Percentiles rank a stretch among this genome's conserved stretches.
phyloP scores from a whole-genome alignment of 257 asterid species.

The Solanum raphanifolium region DNA sequence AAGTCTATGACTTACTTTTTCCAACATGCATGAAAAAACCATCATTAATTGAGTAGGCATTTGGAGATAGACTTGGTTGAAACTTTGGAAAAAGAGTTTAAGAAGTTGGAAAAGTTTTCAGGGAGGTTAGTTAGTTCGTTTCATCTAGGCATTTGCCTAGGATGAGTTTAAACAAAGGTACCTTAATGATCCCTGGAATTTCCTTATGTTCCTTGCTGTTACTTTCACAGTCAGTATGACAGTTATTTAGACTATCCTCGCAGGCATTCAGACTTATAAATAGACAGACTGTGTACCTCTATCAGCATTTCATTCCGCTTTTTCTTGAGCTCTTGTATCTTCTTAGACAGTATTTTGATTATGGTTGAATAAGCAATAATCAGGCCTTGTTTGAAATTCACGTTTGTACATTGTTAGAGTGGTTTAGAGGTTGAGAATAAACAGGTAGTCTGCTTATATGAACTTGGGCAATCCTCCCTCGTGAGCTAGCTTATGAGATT shows the following conservation, averaged over 20 bases:
- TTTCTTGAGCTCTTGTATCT: not conserved
- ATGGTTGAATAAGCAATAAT: not conserved
- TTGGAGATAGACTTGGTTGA: too few species aligned
- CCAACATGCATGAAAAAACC: too few species aligned
- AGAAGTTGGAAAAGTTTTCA: too few species aligned
- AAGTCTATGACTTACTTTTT: not conserved
- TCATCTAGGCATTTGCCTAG: not conserved
- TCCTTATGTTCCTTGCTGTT: not conserved
- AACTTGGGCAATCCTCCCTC: too few species aligned
- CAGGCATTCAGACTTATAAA: not conserved
- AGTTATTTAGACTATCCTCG: not conserved
- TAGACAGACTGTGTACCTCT: not conserved
- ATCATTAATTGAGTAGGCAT: too few species aligned
- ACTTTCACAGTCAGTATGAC: not conserved
- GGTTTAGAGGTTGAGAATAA: not conserved
- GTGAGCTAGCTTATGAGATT: too few species aligned
- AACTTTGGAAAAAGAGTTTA: too few species aligned
- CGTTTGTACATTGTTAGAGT: not conserved
- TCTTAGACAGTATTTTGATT: not conserved
- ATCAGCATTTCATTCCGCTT: not conserved
- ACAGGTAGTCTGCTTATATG: not conserved
- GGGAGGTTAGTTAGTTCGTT: too few species aligned
- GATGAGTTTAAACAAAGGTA: not conserved
- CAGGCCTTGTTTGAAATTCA: too few species aligned
- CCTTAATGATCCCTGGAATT: not conserved